Evolutionary conservation across 1,284 basidiomycete genomes (phyloP), one percentile per base, ranked within the genome.

Genomic region (Apiotrichum sp.): DNA sequence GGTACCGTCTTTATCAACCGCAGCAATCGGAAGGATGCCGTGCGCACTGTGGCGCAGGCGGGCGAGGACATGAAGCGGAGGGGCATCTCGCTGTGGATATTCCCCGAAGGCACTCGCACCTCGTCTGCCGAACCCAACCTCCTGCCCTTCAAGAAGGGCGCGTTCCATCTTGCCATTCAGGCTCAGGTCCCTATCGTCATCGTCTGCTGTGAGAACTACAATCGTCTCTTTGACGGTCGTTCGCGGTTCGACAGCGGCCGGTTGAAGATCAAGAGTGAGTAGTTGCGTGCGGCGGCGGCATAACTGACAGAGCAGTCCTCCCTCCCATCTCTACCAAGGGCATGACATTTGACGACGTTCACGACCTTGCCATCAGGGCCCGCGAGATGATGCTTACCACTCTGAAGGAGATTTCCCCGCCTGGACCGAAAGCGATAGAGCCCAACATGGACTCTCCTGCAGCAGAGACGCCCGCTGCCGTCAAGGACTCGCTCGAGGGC

Each of bases 1-100:
- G 93, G 93, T n/a, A 86, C 92, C 22, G 86, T 98, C 56, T 98
- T 97, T 74, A 82, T 99, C 64, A 86, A 98, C 78, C 82, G 96
- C 55, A 86, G 87, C 55, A 93, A 93, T 75, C 78, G 86, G 10
- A 79, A 82, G 38, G 74, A 79, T 52, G 93, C 93, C 0, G 78
- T 95, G 36, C 80, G 81, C 57, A 88, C 89, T 2, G 81, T 99
- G 55, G 80, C 81, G 52, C 81, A 83, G 40, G 92, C 92, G 0
- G 90, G 86, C 1, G 82, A 89, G 58, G 79, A 83, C 52, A 92
- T 98, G 86, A 92, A 89, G 77, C 69, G 75, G 42, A 80, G 83
- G 33, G 76, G 77, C 4, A 78, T 81, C 51, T 91, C 89, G 6
- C 77, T 96, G 49, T 93, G 88, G 86, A 84, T 96, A 70, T 96